A percentile compares a stretch with the other conserved stretches of the same genome.
phyloP scores from a whole-genome alignment of 768 basidiomycete genomes.

The Macrolepiota dolichaula region DNA sequence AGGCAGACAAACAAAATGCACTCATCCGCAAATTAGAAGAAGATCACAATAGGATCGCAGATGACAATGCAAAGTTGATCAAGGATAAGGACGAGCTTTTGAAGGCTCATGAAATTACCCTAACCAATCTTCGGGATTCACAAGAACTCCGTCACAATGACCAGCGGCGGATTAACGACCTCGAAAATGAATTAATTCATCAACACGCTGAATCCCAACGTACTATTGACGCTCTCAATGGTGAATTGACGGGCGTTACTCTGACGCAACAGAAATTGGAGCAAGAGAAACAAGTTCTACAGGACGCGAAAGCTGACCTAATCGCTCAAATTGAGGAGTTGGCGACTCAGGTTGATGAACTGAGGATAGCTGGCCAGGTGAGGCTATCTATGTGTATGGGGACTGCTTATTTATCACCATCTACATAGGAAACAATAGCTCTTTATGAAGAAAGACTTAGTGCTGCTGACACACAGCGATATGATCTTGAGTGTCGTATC shows the following conservation, averaged over 20 bases:
- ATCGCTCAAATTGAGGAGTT: slow-evolving; percentile 58
- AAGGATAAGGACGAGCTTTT: slow-evolving; percentile 9
- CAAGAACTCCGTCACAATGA: not conserved
- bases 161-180: slow-evolving; percentile 3
- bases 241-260: slow-evolving; percentile 36
- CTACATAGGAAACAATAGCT: slow-evolving; percentile 83
- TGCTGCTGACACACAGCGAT: slow-evolving; percentile 63
- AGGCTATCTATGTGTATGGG: slow-evolving; percentile 12
- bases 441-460: slow-evolving; percentile 89
- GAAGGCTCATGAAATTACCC: slow-evolving; percentile 6
- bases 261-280: slow-evolving; percentile 46
- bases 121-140: not conserved
- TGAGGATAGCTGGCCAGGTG: slow-evolving; percentile 87
- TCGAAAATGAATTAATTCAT: slow-evolving; percentile 1
- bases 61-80: not conserved
- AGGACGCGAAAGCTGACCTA: slow-evolving; percentile 62
- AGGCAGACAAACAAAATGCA: slow-evolving; percentile 26
- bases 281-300: slow-evolving; percentile 36
- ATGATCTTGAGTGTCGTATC: slow-evolving; percentile 73
- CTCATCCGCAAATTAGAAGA: not conserved
- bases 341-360: slow-evolving; percentile 72
- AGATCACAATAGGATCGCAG: not conserved
- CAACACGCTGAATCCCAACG: slow-evolving; percentile 4
- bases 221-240: slow-evolving; percentile 22
- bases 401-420: not conserved